Conservation (phyloP, 1,284 basidiomycete species). For the Leccinum cinnamomeum region DNA sequence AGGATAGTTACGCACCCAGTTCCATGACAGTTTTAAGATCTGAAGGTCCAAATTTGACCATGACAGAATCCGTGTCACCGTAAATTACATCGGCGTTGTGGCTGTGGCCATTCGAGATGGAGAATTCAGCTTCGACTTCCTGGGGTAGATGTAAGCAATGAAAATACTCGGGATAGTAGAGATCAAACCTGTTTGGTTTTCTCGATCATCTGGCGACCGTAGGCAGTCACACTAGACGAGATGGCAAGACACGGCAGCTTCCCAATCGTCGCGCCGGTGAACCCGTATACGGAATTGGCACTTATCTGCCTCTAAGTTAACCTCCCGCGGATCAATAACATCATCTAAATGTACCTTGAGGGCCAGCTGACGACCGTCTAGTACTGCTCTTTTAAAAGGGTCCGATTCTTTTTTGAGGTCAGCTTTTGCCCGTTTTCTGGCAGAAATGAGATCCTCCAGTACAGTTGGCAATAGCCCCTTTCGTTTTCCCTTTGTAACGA, state of each 20-base stretch:
- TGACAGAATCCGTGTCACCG: conserved; percentile 97
- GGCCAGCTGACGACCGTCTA: conserved; percentile 93
- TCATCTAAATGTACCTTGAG: conserved; percentile 64
- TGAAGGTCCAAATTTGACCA: conserved; percentile 91
- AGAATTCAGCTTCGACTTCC: conserved; percentile 90
- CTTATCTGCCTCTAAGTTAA: conserved; percentile 62
- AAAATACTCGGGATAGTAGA: neutral
- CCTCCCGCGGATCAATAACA: neutral
- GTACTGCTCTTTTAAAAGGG: conserved; percentile 90
- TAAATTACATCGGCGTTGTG: conserved; percentile 93
- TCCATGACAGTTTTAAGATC: conserved; percentile 87
- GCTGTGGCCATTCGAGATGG: conserved; percentile 78
- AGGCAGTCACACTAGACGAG: conserved; percentile 90
- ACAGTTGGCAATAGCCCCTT: conserved; percentile 91
- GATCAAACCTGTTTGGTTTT: conserved; percentile 77
- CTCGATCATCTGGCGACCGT: conserved; percentile 97
- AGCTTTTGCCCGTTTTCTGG: conserved; percentile 89
- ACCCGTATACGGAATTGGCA: conserved; percentile 97
- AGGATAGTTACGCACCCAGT: conserved; percentile 55
- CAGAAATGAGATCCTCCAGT: conserved; percentile 87
- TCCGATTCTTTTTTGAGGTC: conserved; percentile 95
- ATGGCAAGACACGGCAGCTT: conserved; percentile 93
- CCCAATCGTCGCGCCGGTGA: conserved; percentile 93
- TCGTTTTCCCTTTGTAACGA: conserved; percentile 68
- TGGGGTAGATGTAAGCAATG: conserved; percentile 28